These are phyloP conservation scores for Pseudocercospora pini-densiflorae DNA, from an alignment of 2,329 filamentous ascomycete species.

Conservation along the genomic window DNA sequence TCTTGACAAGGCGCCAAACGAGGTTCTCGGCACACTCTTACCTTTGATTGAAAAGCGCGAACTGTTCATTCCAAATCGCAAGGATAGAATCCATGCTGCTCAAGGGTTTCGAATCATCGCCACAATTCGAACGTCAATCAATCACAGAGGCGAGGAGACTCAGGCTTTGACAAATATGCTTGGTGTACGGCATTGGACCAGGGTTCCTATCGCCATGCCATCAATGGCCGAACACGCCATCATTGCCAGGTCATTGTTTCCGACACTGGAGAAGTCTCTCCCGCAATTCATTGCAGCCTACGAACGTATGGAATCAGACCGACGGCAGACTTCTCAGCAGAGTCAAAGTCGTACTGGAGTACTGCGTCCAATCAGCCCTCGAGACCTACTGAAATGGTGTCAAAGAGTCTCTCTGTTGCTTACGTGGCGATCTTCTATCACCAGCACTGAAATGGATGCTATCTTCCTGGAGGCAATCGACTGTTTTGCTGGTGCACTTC, in stretches of 20 bases:
- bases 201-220: slow-evolving; percentile 70
- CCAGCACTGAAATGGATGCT: slow-evolving; percentile 73
- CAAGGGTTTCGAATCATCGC: slow-evolving; percentile 90
- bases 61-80: slow-evolving; percentile 84
- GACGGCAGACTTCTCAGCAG: slow-evolving; percentile 45
- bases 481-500: slow-evolving; percentile 84
- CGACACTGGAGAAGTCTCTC: slow-evolving; percentile 65
- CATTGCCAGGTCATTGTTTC: slow-evolving; percentile 73
- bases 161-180: slow-evolving; percentile 72
- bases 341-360: slow-evolving; percentile 58
- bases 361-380: slow-evolving; percentile 67
- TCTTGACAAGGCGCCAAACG: slow-evolving; percentile 89
- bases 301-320: slow-evolving; percentile 47
- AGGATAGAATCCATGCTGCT: slow-evolving; percentile 81
- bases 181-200: slow-evolving; percentile 84
- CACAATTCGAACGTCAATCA: slow-evolving; percentile 75
- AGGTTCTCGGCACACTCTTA: slow-evolving; percentile 90
- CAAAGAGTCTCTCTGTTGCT: slow-evolving; percentile 73
- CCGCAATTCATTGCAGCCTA: slow-evolving; percentile 63
- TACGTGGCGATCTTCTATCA: slow-evolving; percentile 63
- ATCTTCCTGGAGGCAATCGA: slow-evolving; percentile 95
- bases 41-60: slow-evolving; percentile 93
- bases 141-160: slow-evolving; percentile 71
- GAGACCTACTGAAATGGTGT: slow-evolving; percentile 93
- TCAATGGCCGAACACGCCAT: slow-evolving; percentile 71